phyloP scores from a whole-genome alignment of 176 grass and related monocot species.

The Oryza meridionalis region DNA sequence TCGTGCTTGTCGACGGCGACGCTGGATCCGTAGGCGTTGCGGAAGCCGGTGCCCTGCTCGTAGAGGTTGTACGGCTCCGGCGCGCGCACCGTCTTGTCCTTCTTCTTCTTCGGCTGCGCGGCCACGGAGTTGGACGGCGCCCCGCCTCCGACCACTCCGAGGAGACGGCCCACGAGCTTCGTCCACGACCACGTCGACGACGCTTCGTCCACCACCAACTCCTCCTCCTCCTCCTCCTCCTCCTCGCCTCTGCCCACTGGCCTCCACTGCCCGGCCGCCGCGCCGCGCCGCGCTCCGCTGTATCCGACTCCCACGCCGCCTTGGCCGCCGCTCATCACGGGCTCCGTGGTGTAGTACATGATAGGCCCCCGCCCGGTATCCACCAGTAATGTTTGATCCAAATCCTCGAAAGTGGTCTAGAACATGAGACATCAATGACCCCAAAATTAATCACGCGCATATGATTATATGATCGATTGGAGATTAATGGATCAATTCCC shows the following conservation, averaged over 20 bases:
- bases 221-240: constrained; percentile 7
- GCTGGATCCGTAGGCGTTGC: constrained; percentile 79
- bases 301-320: not conserved
- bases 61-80: constrained; percentile 78
- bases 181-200: constrained; percentile 54
- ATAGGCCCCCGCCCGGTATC: constrained; percentile 49
- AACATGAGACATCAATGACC: not conserved
- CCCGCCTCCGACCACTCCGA: constrained; percentile 37
- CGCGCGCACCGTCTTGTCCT: constrained; percentile 36
- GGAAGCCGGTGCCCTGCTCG: constrained; percentile 62
- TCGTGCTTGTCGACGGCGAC: constrained; percentile 64
- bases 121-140: not conserved
- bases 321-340: not conserved
- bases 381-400: constrained; percentile 36
- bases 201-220: not conserved
- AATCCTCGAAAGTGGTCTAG: constrained; percentile 58
- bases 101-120: constrained; percentile 19
- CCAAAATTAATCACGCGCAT: not conserved
- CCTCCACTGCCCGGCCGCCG: not conserved
- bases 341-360: constrained; percentile 46
- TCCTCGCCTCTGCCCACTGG: constrained; percentile 36
- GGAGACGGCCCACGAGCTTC: constrained; percentile 44
- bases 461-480: not conserved
- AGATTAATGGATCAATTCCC: not conserved
- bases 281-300: not conserved